Conservation (phyloP, 2,329 filamentous ascomycete species). For the Ophiostoma sp. region DNA sequence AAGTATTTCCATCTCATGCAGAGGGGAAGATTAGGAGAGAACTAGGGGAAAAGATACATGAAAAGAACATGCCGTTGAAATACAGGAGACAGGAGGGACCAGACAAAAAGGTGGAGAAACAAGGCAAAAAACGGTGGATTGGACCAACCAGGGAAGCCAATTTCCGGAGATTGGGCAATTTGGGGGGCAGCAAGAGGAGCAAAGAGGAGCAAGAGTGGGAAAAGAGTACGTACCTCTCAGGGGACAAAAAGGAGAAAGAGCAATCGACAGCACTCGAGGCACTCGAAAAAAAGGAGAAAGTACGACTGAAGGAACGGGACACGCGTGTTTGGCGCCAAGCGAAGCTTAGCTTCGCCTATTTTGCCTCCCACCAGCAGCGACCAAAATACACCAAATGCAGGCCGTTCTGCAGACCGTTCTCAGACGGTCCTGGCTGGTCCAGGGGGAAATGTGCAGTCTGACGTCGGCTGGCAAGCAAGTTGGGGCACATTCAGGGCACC, state of each 20-base stretch:
- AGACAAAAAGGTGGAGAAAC: not conserved
- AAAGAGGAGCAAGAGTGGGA: not conserved
- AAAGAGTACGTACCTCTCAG: not conserved
- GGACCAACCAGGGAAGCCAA: slow-evolving; percentile 11
- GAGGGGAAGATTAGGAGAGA: not conserved
- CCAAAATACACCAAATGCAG: not conserved
- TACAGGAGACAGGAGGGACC: not conserved
- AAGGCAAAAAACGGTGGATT: slow-evolving; percentile 1
- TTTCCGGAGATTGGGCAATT: slow-evolving; percentile 14
- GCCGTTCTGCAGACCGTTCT: not conserved
- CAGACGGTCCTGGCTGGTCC: too few relatives aligned
- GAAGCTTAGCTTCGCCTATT: slow-evolving; percentile 8
- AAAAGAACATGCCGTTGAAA: not conserved
- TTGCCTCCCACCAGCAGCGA: not conserved
- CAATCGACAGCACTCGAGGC: not conserved
- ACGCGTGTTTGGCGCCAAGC: slow-evolving; percentile 12
- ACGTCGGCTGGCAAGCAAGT: not conserved
- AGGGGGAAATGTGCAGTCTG: slow-evolving; percentile 1
- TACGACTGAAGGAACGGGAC: not conserved
- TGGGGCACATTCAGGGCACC: not conserved
- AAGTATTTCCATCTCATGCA: not conserved
- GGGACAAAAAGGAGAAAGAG: too few relatives aligned
- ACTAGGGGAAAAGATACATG: not conserved
- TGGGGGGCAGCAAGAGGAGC: not conserved
- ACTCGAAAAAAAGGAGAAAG: not conserved